Percentiles rank a stretch among this genome's conserved stretches.
Conservation (phyloP, 176 grass and related monocot species). For the Ensete glaucum region DNA sequence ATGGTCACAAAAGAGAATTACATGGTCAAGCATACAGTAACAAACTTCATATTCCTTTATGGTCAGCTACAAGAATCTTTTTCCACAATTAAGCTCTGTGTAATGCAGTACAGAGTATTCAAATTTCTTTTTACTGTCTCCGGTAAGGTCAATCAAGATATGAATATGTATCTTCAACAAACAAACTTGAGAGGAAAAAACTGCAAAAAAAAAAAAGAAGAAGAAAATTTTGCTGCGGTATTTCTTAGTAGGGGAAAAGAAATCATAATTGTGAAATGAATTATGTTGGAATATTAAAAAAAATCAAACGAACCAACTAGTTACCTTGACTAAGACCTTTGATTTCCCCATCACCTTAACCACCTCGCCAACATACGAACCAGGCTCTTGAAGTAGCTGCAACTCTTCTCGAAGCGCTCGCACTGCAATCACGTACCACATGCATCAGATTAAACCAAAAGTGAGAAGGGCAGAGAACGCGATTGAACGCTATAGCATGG, state of each 20-base stretch:
- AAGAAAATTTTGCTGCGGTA: not conserved
- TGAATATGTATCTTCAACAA: too few relatives aligned
- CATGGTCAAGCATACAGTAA: too few relatives aligned
- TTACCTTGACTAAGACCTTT: conserved; percentile 98
- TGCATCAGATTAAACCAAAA: conserved; percentile 3
- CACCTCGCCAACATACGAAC: conserved; percentile 94
- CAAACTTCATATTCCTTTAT: too few relatives aligned
- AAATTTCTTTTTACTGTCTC: too few relatives aligned
- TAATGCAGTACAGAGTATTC: too few relatives aligned
- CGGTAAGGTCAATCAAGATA: too few relatives aligned
- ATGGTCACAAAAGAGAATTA: too few relatives aligned
- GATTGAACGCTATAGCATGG: not conserved
- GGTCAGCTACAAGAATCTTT: too few relatives aligned
- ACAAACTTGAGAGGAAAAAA: not conserved
- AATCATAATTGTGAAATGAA: not conserved
- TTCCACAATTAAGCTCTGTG: too few relatives aligned
- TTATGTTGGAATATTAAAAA: not conserved
- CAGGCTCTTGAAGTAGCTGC: conserved; percentile 90
- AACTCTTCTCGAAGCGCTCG: conserved; percentile 88
- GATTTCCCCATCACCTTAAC: conserved; percentile 99
- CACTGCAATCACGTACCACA: conserved; percentile 38
- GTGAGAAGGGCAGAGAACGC: not conserved
- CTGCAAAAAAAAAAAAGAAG: not conserved
- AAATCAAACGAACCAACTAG: not conserved
- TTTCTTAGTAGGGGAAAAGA: not conserved